Evolutionary conservation across 1,284 basidiomycete species (phyloP).

Genomic region (Heterobasidion irregulare): DNA sequence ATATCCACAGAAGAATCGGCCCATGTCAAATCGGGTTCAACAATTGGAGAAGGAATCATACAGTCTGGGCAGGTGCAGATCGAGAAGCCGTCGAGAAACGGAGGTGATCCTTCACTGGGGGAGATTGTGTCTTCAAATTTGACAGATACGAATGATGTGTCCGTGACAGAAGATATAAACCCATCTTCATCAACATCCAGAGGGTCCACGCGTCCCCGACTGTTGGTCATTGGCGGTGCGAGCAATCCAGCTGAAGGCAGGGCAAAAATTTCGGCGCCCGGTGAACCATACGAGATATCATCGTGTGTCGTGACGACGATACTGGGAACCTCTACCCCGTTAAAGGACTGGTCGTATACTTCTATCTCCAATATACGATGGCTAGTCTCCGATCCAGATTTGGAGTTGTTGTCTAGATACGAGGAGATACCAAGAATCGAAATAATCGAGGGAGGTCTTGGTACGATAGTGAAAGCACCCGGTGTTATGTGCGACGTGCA

Average conservation of each 20-base stretch:
- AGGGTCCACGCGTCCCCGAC: slow-evolving; percentile 6
- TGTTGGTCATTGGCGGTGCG: slow-evolving; percentile 7
- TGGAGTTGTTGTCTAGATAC: background rate
- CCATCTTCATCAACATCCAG: background rate
- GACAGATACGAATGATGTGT: background rate
- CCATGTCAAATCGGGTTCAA: slow-evolving; percentile 7
- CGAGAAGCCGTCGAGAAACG: background rate
- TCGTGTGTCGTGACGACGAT: slow-evolving; percentile 11
- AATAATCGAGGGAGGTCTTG: slow-evolving; percentile 5
- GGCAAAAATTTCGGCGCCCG: background rate
- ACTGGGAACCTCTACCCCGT: slow-evolving; percentile 10
- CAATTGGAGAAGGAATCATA: background rate
- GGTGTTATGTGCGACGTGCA: background rate
- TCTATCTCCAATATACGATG: slow-evolving; percentile 10
- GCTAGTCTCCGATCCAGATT: background rate
- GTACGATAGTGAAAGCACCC: background rate
- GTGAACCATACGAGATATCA: background rate
- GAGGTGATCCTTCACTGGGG: background rate
- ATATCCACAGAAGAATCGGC: background rate
- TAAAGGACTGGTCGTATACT: slow-evolving; percentile 10
- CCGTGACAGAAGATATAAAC: background rate
- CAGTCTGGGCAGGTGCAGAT: slow-evolving; percentile 1
- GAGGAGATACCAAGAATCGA: slow-evolving; percentile 7
- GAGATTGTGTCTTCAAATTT: background rate
- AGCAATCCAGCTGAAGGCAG: slow-evolving; percentile 5